Base-by-base conservation (phyloP, 176 grass and related monocot genomes). In the Olyra latifolia region DNA sequence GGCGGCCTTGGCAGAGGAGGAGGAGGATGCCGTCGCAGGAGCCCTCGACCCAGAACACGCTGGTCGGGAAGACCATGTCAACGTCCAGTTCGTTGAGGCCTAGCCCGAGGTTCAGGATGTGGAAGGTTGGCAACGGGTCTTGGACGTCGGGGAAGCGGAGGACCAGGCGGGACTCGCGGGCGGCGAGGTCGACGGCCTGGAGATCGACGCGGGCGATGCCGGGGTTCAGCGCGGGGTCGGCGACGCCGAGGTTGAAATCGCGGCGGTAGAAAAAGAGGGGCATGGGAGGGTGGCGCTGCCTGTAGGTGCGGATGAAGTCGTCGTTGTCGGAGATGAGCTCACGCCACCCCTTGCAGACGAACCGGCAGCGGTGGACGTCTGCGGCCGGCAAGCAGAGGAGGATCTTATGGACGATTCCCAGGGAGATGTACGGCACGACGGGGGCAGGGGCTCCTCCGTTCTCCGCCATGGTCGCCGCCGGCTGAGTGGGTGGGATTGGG, bases 11-110 rank as follows among this genome's bases (percentile, higher is more conserved):
- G 23, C 3, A 16, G 22, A 43, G 28, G 67, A 70, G 63, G 9
- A 66, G 67, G 67, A 48, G 67, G 67, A 70, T 28, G 42, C 43
- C 24, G 14, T 14, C 67, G 67, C 67, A 47, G 13, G 67, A 70
- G 67, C 43, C 67, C 23, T 70, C 42, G 24, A 70, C 15, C 3
- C 6, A 9, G 23, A 70, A 1, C 23, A 10, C 2, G 5, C 48
- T 50, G 9, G 15, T 24, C 40, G 20, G 6, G 42, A 10, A 8
- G 42, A 44, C 42, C 3, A 47, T 47, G 13, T 35, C 12, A 5
- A 13, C 3, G 46, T 15, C 12, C 46, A 14, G 4, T 13, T 48
- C 1, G 46, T 50, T 16, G 5, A 19, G 6, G 48, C 16, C 15
- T 19, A 19, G 16, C 45, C 11, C 13, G 10, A 10, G 9, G 8